Percentiles rank a stretch among this genome's conserved stretches.
phyloP scores from a whole-genome alignment of 2,329 filamentous ascomycete genomes.

The Colletotrichum sp. region DNA sequence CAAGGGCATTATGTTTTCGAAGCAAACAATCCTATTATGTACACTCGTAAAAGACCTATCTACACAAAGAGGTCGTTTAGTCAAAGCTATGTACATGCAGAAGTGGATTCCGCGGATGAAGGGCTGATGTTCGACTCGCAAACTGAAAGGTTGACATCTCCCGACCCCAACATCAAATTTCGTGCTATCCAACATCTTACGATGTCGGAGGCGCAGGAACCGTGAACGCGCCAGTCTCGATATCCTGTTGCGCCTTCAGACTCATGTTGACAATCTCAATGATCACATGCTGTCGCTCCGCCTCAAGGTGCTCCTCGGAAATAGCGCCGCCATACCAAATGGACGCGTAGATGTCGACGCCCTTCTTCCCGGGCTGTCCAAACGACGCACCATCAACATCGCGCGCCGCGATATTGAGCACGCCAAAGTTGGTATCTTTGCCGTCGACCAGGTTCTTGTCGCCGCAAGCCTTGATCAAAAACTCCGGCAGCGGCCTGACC shows the following conservation, averaged over 20 bases:
- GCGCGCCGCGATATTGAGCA: constrained; percentile 25
- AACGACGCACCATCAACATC: constrained; percentile 16
- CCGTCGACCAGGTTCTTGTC: constrained; percentile 24
- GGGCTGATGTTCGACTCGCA: background rate
- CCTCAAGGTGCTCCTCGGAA: constrained; percentile 25
- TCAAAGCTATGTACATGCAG: background rate
- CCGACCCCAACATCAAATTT: background rate
- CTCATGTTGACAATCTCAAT: constrained; percentile 27
- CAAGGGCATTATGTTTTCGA: background rate
- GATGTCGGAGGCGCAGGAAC: background rate
- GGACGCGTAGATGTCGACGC: constrained; percentile 24
- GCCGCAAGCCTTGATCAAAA: constrained; percentile 28
- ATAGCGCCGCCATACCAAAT: constrained; percentile 26
- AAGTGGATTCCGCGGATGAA: background rate
- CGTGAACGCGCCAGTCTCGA: constrained; percentile 2
- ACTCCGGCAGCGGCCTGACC: constrained; percentile 28
- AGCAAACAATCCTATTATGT: background rate
- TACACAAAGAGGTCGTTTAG: background rate
- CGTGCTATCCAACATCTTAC: background rate
- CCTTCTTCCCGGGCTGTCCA: background rate
- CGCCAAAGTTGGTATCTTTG: constrained; percentile 22
- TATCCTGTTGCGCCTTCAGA: constrained; percentile 20
- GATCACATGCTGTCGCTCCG: constrained; percentile 26
- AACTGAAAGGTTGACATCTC: background rate
- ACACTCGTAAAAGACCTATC: background rate